Evolutionary conservation across 768 basidiomycete genomes (phyloP).

Genomic region (Amanita molliuscula): DNA sequence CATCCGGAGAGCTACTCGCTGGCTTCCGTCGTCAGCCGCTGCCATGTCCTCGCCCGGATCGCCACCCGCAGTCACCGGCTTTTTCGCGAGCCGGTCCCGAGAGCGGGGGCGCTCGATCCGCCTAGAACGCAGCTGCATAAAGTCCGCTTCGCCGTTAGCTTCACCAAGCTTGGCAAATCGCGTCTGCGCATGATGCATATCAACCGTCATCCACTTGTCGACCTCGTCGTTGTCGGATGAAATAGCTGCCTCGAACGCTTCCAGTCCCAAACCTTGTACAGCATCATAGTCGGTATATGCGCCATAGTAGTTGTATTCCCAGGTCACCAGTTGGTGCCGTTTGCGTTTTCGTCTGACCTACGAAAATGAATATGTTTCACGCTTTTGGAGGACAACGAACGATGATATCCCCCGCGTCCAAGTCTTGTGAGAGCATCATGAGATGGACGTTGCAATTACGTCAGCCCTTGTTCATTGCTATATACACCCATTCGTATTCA

Average conservation of each 20-base stretch:
- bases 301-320: neutral
- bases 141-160: neutral
- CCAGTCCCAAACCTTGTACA: neutral
- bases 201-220: neutral
- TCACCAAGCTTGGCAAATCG: neutral
- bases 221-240: neutral
- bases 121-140: neutral
- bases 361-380: neutral
- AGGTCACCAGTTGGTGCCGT: neutral
- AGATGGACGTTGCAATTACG: neutral
- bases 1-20: neutral
- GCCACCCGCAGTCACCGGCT: neutral
- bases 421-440: neutral
- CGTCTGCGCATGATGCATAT: neutral
- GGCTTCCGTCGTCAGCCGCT: neutral
- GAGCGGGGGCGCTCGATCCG: neutral
- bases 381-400: neutral
- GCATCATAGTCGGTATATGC: too few relatives aligned
- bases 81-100: neutral
- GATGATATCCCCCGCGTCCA: neutral
- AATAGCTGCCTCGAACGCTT: neutral
- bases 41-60: neutral
- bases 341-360: constrained; percentile 6
- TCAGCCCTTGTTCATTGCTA: neutral
- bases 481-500: too few relatives aligned